Evolutionary conservation across 805 yeast genomes (phyloP), one percentile per base, ranked within the genome.

Genomic region (Debaryomyces tyrocola): DNA sequence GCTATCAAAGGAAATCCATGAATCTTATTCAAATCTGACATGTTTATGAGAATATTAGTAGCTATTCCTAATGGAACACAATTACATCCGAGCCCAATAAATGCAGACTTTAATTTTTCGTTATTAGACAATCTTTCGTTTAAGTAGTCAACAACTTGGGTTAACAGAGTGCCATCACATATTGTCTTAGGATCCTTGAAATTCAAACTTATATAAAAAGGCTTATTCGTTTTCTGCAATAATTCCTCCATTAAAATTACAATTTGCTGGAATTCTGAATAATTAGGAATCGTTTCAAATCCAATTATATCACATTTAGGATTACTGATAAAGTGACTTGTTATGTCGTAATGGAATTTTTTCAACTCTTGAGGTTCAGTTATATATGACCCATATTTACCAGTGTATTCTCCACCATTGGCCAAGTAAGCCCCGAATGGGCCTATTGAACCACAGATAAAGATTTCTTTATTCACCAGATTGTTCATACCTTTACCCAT

Each of bases 341-440:
- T 62, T 39, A 67, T 50, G 7, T 75, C 77, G 4, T 52, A 41
- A 59, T 86, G 89, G 27, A 28, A 28, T 66, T 84, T 85, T 15
- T 66, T 63, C 6, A 56, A 59, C 44, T 87, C 55, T 38, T 69
- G 69, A 2, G 27, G 27, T 12, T 64, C 66, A 8, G 61, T 59
- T 2, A 66, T 58, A 6, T 62, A 67, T 9, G 72, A 74, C 11
- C 48, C 53, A 59, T 86, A 87, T 42, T 82, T 73, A 1, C 95
- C 95, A 3, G 84, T 80, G 55, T 84, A 88, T 56, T 88, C 96
- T 0, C 85, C 74, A 0, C 90, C 90, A 51, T 80, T 74, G 24
- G 85, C 80, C 33, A 85, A 58, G 52, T 66, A 81, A 0, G 91
- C 87, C 1, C 91, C 95, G 59, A 80, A 88, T 0, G 96, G 89